Conservation (phyloP, 2,329 filamentous ascomycete genomes). For the Trichoderma harzianum region DNA sequence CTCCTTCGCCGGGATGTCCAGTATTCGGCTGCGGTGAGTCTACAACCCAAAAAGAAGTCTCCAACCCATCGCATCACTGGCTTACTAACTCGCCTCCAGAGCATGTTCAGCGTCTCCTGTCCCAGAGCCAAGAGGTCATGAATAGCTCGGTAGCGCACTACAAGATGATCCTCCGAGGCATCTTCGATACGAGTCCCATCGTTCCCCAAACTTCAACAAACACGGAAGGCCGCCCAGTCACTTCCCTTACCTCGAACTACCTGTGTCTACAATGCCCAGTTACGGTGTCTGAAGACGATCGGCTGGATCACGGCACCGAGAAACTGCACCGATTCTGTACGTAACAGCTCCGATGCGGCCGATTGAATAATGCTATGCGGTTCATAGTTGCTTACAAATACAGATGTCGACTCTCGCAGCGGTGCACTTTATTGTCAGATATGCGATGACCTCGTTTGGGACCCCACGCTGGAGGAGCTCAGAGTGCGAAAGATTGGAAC, state of each 20-base stretch:
- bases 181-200: slow-evolving; percentile 65
- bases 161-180: slow-evolving; percentile 65
- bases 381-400: slow-evolving; percentile 26
- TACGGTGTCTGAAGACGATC: slow-evolving; percentile 64
- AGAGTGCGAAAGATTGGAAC: slow-evolving; percentile 67
- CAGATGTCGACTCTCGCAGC: slow-evolving; percentile 74
- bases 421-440: slow-evolving; percentile 77
- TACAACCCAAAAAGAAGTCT: slow-evolving; percentile 2
- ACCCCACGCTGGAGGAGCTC: slow-evolving; percentile 74
- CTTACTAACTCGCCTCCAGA: slow-evolving; percentile 47
- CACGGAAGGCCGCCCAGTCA: slow-evolving; percentile 53
- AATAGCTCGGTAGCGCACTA: slow-evolving; percentile 70
- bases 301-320: slow-evolving; percentile 62
- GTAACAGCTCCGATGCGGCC: slow-evolving; percentile 23
- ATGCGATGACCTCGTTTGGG: slow-evolving; percentile 80
- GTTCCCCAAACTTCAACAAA: slow-evolving; percentile 63
- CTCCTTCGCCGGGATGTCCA: slow-evolving; percentile 55
- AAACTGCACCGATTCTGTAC: slow-evolving; percentile 73
- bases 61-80: not conserved
- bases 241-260: slow-evolving; percentile 64
- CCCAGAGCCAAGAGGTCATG: slow-evolving; percentile 58
- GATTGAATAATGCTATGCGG: not conserved
- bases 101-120: slow-evolving; percentile 67
- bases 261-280: slow-evolving; percentile 70
- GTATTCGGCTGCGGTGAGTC: slow-evolving; percentile 62